Base-by-base conservation (phyloP, 495 filamentous ascomycete genomes). In the Hypoxylon fragiforme region DNA sequence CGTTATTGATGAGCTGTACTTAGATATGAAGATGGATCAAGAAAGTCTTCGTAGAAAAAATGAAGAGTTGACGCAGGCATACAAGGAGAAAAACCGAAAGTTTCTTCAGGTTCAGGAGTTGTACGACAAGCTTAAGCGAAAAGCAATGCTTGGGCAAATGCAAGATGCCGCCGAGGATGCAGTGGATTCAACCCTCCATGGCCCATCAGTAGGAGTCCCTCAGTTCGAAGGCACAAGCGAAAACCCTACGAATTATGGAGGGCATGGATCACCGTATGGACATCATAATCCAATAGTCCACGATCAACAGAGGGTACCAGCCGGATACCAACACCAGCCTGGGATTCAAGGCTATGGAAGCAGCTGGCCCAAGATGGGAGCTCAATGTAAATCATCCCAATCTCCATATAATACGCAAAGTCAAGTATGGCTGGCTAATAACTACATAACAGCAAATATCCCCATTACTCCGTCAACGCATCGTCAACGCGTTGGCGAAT, bases 51-150 rank as follows among this genome's bases (percentile, higher is more conserved):
- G 84, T 48, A 80, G 81, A 22, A 91, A 90, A 66, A 91, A 91
- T 46, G 81, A 89, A 21, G 90, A 94, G 13, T 75, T 96, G 2
- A 74, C 79, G 20, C 78, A 85, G 40, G 76, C 83, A 2, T 84
- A 85, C 52, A 78, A 81, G 34, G 87, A 92, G 24, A 95, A 95
- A 63, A 85, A 73, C 50, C 84, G 83, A 34, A 87, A 88, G 50
- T 79, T 90, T n/a, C 73, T 84, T 3, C 86, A 91, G 48, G 85
- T 85, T 14, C 89, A 91, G 57, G 88, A 92, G 56, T 80, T 95
- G 4, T 97, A 96, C 54, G 86, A 90, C 56, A 80, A 86, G 24
- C 74, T 96, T 36, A 96, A 96, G 69, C 79, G 84, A 18, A 83
- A 85, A 44, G 81, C 85, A 3, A 82, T 90, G 76, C 71, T 80